phyloP scores from a whole-genome alignment of 306 rosid genomes.

The Senna siamea region DNA sequence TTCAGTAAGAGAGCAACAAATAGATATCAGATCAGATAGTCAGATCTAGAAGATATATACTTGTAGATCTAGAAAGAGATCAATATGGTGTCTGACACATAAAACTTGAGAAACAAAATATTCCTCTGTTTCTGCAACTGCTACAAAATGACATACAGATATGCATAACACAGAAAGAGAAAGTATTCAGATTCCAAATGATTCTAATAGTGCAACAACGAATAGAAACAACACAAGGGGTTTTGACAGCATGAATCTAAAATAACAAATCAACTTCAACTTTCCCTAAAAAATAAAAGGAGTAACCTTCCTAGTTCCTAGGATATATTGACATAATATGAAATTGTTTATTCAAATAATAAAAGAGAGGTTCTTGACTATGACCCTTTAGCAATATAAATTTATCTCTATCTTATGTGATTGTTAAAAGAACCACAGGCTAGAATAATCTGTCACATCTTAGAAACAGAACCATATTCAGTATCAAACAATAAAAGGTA shows the following conservation, averaged over 20 bases:
- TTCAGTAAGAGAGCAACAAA: constrained; percentile 4
- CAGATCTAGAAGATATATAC: constrained; percentile 1
- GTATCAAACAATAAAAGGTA: constrained; percentile 7
- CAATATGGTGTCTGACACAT: not conserved
- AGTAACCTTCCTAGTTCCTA: not conserved
- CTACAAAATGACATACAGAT: not conserved
- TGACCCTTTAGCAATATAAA: constrained; percentile 6
- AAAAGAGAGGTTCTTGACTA: not conserved
- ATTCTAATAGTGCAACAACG: not conserved
- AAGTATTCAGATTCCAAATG: constrained; percentile 12
- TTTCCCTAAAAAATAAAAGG: not conserved
- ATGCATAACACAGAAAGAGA: not conserved
- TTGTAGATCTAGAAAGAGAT: not conserved
- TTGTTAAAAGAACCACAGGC: constrained; percentile 28
- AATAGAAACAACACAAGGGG: constrained; percentile 1
- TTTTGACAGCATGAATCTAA: not conserved
- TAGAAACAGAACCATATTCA: constrained; percentile 1
- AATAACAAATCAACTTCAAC: not conserved
- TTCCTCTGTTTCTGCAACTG: not conserved
- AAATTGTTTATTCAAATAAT: not conserved
- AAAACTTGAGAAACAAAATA: not conserved
- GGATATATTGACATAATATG: constrained; percentile 16
- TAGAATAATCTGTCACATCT: not conserved
- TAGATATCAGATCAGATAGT: constrained; percentile 26
- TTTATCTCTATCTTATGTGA: constrained; percentile 9